Evolutionary conservation across 2,329 filamentous ascomycete genomes (phyloP).

Genomic region (Venturia nashicola): DNA sequence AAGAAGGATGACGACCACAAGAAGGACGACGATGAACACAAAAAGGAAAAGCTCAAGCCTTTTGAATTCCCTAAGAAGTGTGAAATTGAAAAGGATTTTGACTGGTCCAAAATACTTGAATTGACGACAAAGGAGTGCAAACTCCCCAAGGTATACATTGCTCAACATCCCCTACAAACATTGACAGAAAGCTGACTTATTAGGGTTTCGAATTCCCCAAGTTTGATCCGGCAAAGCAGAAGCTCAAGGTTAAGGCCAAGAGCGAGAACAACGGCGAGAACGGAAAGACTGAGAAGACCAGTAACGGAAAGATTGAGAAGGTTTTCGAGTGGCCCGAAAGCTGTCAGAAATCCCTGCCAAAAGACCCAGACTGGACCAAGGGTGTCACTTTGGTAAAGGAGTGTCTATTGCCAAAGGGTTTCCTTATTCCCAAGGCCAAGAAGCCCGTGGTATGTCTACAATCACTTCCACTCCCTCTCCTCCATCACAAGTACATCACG

Average conservation of each 20-base stretch:
- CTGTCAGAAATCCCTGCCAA: not conserved
- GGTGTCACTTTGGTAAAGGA: not conserved
- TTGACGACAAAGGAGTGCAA: not conserved
- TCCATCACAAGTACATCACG: too few species aligned
- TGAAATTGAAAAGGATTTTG: not conserved
- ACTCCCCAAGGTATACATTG: not conserved
- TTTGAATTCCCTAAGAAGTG: not conserved
- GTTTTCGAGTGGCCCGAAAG: not conserved
- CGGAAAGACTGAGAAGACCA: not conserved
- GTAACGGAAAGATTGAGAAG: not conserved
- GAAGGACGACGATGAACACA: too few species aligned
- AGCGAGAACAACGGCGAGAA: not conserved
- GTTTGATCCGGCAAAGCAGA: not conserved
- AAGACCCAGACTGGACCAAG: not conserved
- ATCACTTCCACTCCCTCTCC: not conserved
- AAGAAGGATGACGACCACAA: too few species aligned
- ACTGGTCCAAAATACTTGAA: not conserved
- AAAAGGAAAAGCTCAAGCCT: not conserved
- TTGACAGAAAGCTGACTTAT: not conserved
- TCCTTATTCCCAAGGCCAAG: not conserved
- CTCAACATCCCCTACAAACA: accelerated
- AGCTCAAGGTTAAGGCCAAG: not conserved
- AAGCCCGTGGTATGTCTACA: not conserved
- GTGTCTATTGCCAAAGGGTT: not conserved
- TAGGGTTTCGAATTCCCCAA: not conserved